Base-by-base conservation (phyloP, 208 protist species). In the Phytomonas sp. region DNA sequence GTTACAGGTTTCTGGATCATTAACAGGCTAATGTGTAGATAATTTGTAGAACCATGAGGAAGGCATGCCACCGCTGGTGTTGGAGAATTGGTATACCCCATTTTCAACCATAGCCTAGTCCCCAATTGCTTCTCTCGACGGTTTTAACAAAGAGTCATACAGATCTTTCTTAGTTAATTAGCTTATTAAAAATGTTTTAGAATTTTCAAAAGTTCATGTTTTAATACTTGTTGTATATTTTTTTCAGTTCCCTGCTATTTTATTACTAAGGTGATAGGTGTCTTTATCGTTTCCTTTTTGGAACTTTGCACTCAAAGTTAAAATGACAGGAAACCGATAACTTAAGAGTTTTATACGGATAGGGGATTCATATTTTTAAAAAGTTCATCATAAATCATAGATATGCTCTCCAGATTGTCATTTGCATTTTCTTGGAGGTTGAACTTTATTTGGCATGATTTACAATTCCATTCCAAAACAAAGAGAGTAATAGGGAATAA, bases 201-300 rank as follows among this genome's bases (percentile, higher is more conserved):
- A 71, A 59, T 40, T 66, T 0, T 5, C n/a, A 3, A 34, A 73
- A 30, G 37, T 20, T 68, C 26, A 60, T 43, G 6, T 63, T 65
- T 70, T 51, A 40, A 40, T 40, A 4, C 36, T 13, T 40, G 36
- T 40, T 40, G 4, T 40, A 40, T 9, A 40, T 40, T 13, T 40
- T 40, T 40, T 40, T 40, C 4, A 40, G 36, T 4, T 40, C 9
- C 36, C 36, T 40, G 7, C 36, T 51, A 15, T 17, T 51, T 51
- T 20, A 23, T 17, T 17, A 15, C 13, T 2, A 51, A 23, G 40
- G 40, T 51, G 40, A 51, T 51, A 23, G 13, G 4, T 20, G 40
- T 51, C 3, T 51, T 51, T 20, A 20, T 51, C 13, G 20, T 3
- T 51, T 51, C 1, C 13, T 2, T 51, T 51, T 20, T 15, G 3